Evolutionary conservation across 805 yeast species (phyloP), one percentile per base, ranked within the genome.

Genomic region (Yarrowia hollandica): DNA sequence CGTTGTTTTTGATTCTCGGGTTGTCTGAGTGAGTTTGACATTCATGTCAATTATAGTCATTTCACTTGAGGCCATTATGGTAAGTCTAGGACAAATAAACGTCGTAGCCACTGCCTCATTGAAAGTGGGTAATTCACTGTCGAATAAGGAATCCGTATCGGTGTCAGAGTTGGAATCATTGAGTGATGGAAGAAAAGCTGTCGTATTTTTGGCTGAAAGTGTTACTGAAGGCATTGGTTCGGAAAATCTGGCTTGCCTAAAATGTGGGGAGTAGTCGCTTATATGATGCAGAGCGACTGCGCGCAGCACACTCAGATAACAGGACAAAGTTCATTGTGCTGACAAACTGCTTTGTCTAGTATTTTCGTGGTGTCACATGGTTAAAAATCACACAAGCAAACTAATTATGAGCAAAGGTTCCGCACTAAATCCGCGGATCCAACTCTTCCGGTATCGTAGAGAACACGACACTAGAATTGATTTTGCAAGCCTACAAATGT

Each of bases 261-360:
- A n/a, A 44, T 30, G 26, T 44, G 52, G 52, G 35, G 52, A 25
- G 19, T 19, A 42, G 52, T 26, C 52, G 52, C 52, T 44, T 44
- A 44, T 28, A 44, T 44, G 37, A 44, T 44, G 52, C 52, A 44
- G 35, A 41, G 12, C 34, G 48, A 33, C 48, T 41, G 33, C 48
- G 48, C 48, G 18, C 15, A 22, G 22, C 33, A 15, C 33, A 16
- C 31, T 15, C 15, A 26, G 48, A 41, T 41, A 26, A 41, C 33
- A n/a, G n/a, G n/a, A n/a, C n/a, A n/a, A n/a, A n/a, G n/a, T n/a
- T n/a, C n/a, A n/a, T n/a, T n/a, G n/a, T n/a, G n/a, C n/a, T n/a
- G n/a, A n/a, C n/a, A n/a, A n/a, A n/a, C n/a, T n/a, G n/a, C n/a
- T n/a, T n/a, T n/a, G n/a, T n/a, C n/a, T n/a, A n/a, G n/a, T n/a